Evolutionary conservation across 148 eudicot species (phyloP), one percentile per base, ranked within the genome.

Genomic region (Camellia lanceoleosa): DNA sequence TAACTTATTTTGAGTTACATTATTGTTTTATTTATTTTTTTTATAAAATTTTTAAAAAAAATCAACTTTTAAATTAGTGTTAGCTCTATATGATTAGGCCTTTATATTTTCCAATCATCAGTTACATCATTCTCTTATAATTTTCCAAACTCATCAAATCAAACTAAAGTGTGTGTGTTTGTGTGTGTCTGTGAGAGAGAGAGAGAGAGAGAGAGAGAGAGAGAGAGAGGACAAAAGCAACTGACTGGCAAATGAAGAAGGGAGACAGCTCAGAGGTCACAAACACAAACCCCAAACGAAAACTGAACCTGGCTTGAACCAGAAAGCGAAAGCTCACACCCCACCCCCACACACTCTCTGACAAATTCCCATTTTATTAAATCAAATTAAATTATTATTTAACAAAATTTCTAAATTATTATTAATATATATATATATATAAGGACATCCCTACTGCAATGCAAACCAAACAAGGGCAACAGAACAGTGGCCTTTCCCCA

Each of bases 261-360:
- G 62, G 41, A 7, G 23, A 54, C 76, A 73, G 42, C 18, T 3
- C 43, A 52, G 42, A 73, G 75, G 23, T 6, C 11, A 30, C 76
- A 14, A 52, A 54, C 2, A 4, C n/a, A 38, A 54, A 5, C 44
- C 16, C 43, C 20, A 52, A 54, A 12, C 5, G 43, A 13, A 11
- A 20, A 61, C 43, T 61, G 43, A 55, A 30, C 38, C 7, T 38
- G 63, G 43, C 76, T 61, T 5, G 10, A 56, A 58, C 19, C 76
- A 55, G 77, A 74, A 56, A 74, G 77, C 23, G 77, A 74, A 74
- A 56, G 77, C 77, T 15, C 1, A 30, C 38, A 30, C 38, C 38
- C 38, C 38, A 30, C 38, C 38, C 30, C 54, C n/a, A 46, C 47
- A 55, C 77, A 63, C 63, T 15, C 14, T 12, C 63, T 55, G 64